phyloP scores from a whole-genome alignment of 495 filamentous ascomycete genomes.

The Hypoxylon fragiforme region DNA sequence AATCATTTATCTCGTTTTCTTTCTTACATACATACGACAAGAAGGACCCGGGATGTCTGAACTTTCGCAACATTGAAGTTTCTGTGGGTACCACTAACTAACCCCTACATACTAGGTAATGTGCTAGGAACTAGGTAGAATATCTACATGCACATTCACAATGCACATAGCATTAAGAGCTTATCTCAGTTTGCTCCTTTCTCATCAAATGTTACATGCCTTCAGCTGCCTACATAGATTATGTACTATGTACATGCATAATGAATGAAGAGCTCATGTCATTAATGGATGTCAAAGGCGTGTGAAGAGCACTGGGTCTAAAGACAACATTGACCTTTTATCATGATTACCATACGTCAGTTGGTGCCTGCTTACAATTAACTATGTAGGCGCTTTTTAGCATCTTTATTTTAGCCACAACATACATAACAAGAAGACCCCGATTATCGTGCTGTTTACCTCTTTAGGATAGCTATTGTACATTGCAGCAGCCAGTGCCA shows the following conservation, averaged over 20 bases:
- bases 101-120: background rate
- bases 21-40: background rate
- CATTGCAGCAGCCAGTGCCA: slow-evolving; percentile 16
- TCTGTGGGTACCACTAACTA: slow-evolving; percentile 3
- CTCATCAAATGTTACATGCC: too few relatives aligned
- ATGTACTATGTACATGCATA: too few relatives aligned
- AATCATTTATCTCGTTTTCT: slow-evolving; percentile 9
- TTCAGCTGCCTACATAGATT: too few relatives aligned
- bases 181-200: too few relatives aligned
- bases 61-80: slow-evolving; percentile 3
- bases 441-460: slow-evolving; percentile 22
- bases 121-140: too few relatives aligned
- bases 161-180: too few relatives aligned
- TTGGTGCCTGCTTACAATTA: slow-evolving; percentile 11
- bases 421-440: slow-evolving; percentile 18
- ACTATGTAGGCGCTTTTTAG: slow-evolving; percentile 2
- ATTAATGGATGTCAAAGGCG: too few relatives aligned
- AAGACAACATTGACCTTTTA: too few relatives aligned
- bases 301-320: too few relatives aligned
- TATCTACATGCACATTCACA: too few relatives aligned
- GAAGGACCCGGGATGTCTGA: slow-evolving; percentile 21
- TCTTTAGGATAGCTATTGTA: slow-evolving; percentile 29
- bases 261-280: too few relatives aligned
- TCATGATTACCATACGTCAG: too few relatives aligned
- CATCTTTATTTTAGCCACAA: background rate